Percentiles rank a stretch among this genome's conserved stretches.
phyloP scores from a whole-genome alignment of 2,329 filamentous ascomycete genomes.

The Atkinsonella hypoxylon region DNA sequence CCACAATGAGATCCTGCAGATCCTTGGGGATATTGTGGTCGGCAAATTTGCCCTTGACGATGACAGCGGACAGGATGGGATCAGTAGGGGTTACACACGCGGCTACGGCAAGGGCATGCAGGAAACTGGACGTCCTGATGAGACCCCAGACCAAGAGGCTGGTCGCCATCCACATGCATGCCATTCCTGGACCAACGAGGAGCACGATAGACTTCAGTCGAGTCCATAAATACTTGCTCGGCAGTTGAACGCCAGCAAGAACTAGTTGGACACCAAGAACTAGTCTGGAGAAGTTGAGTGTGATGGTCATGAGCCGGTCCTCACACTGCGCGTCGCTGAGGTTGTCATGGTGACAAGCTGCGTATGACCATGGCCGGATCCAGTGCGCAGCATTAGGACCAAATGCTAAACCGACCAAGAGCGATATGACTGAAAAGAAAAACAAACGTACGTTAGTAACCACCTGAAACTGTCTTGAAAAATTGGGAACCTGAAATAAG shows the following conservation, averaged over 20 bases:
- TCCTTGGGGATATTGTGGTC: slow-evolving; percentile 78
- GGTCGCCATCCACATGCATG: slow-evolving; percentile 75
- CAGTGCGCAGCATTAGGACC: slow-evolving; percentile 68
- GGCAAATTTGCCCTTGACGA: slow-evolving; percentile 88
- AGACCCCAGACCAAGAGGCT: slow-evolving; percentile 67
- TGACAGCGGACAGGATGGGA: slow-evolving; percentile 75
- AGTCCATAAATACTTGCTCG: slow-evolving; percentile 64
- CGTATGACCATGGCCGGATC: slow-evolving; percentile 66
- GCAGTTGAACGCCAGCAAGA: slow-evolving; percentile 76
- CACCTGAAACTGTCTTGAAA: neutral
- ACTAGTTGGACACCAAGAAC: slow-evolving; percentile 87
- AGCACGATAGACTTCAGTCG: slow-evolving; percentile 68
- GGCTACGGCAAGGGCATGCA: slow-evolving; percentile 69
- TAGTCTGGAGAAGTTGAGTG: slow-evolving; percentile 72
- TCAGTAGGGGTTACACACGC: slow-evolving; percentile 90
- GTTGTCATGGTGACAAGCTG: slow-evolving; percentile 23
- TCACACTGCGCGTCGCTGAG: slow-evolving; percentile 20
- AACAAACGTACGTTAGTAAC: neutral
- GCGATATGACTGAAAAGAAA: slow-evolving; percentile 52
- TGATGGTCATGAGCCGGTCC: slow-evolving; percentile 56
- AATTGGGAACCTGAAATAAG: neutral
- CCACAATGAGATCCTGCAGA: slow-evolving; percentile 68
- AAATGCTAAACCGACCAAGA: slow-evolving; percentile 66
- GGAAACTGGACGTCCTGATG: slow-evolving; percentile 57
- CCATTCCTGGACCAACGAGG: slow-evolving; percentile 76